These are phyloP conservation scores for Calocybe indica DNA, from an alignment of 768 basidiomycete species.

Conservation along the genomic window DNA sequence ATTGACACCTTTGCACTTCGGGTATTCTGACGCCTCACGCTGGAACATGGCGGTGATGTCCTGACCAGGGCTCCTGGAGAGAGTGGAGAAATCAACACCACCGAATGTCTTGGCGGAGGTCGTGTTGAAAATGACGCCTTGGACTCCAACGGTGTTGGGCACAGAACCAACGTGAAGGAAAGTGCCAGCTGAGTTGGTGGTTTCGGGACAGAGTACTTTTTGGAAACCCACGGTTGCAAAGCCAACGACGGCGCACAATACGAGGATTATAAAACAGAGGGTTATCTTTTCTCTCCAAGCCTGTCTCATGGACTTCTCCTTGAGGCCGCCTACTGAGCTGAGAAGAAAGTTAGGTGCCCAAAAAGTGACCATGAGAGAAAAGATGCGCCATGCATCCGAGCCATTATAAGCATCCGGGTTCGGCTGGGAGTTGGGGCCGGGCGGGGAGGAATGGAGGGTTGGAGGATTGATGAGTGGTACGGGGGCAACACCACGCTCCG, in stretches of 20 bases:
- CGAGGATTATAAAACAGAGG: slow-evolving; percentile 78
- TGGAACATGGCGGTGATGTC: slow-evolving; percentile 89
- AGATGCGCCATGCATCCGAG: slow-evolving; percentile 72
- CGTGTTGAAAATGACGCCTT: slow-evolving; percentile 75
- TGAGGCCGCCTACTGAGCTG: slow-evolving; percentile 69
- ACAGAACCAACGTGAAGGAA: slow-evolving; percentile 53
- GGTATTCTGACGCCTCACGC: slow-evolving; percentile 60
- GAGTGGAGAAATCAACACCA: slow-evolving; percentile 51
- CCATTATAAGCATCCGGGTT: slow-evolving; percentile 33
- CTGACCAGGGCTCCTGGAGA: slow-evolving; percentile 62
- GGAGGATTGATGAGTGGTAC: slow-evolving; percentile 91
- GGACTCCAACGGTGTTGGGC: slow-evolving; percentile 65
- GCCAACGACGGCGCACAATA: slow-evolving; percentile 76
- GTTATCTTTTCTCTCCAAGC: slow-evolving; percentile 99
- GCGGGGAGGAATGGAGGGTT: slow-evolving; percentile 29
- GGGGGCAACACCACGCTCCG: slow-evolving; percentile 91
- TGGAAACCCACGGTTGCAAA: slow-evolving; percentile 95
- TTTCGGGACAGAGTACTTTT: slow-evolving; percentile 80
- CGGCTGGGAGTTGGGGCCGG: slow-evolving; percentile 23
- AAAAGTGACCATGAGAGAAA: slow-evolving; percentile 75
- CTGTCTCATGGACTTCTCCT: slow-evolving; percentile 70
- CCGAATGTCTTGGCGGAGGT: slow-evolving; percentile 43
- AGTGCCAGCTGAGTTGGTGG: slow-evolving; percentile 32
- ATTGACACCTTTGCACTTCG: slow-evolving; percentile 53
- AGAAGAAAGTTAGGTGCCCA: slow-evolving; percentile 87